phyloP scores from a whole-genome alignment of 1,284 basidiomycete genomes.

The Volvariella surrecta region DNA sequence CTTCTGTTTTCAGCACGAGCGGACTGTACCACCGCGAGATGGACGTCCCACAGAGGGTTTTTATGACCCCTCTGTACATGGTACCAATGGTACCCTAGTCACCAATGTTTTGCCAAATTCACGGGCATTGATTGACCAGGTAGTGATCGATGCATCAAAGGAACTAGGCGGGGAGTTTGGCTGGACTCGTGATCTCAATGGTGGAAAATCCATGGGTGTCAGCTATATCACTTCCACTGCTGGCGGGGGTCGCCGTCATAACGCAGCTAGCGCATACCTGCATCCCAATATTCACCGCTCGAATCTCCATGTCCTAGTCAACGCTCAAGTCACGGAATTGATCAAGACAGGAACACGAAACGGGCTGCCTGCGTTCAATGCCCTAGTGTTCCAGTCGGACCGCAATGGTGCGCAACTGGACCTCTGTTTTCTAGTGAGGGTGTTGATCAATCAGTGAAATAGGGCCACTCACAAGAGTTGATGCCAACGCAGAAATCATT shows the following conservation, averaged over 20 bases:
- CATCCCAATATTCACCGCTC: slow-evolving; percentile 17
- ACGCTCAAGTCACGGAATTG: slow-evolving; percentile 25
- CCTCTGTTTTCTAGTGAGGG: too few species aligned
- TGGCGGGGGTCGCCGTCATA: slow-evolving; percentile 16
- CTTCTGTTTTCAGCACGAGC: slow-evolving; percentile 15
- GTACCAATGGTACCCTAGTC: slow-evolving; percentile 19
- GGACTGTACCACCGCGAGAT: slow-evolving; percentile 19
- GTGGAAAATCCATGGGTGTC: slow-evolving; percentile 27
- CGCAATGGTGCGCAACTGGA: neutral
- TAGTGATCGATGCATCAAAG: slow-evolving; percentile 23
- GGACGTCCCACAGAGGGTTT: slow-evolving; percentile 21
- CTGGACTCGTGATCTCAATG: slow-evolving; percentile 30
- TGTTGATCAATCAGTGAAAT: neutral
- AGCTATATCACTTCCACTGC: slow-evolving; percentile 16
- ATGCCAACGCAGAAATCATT: slow-evolving; percentile 16
- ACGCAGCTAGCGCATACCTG: slow-evolving; percentile 24
- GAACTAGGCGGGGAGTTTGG: slow-evolving; percentile 21
- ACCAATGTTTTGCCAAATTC: slow-evolving; percentile 25
- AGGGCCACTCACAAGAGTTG: slow-evolving; percentile 2
- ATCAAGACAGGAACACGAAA: neutral
- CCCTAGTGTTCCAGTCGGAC: neutral
- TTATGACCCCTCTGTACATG: slow-evolving; percentile 22
- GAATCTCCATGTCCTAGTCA: slow-evolving; percentile 29
- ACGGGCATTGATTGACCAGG: slow-evolving; percentile 21
- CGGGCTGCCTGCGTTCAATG: neutral